These are phyloP conservation scores for Oryza rufipogon DNA, from an alignment of 176 grass and related monocot species.

Conservation along the genomic window DNA sequence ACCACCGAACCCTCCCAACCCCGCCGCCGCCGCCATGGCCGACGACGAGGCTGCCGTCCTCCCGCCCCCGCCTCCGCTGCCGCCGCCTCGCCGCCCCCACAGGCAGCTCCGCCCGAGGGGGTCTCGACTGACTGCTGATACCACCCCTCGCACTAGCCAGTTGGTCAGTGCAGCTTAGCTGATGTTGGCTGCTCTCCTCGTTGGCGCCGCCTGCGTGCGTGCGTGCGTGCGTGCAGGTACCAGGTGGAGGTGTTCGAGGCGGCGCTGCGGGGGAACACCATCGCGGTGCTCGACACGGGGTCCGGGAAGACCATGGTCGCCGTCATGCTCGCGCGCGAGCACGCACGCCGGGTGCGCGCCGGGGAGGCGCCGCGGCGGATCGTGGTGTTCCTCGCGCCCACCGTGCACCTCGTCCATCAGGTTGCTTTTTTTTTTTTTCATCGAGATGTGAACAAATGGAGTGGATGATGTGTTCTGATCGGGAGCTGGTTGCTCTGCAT, in stretches of 20 bases:
- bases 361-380: slow-evolving; percentile 37
- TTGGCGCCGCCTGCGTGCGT: background rate
- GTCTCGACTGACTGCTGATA: slow-evolving; percentile 5
- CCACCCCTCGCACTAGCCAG: no score
- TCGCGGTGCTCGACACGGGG: slow-evolving; percentile 68
- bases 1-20: background rate
- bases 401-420: slow-evolving; percentile 67
- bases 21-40: background rate
- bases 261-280: slow-evolving; percentile 62
- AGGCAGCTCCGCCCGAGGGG: slow-evolving; percentile 55
- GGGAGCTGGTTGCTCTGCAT: background rate
- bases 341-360: slow-evolving; percentile 29
- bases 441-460: background rate
- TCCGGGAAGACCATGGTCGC: slow-evolving; percentile 69
- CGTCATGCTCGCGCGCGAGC: slow-evolving; percentile 64
- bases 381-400: slow-evolving; percentile 67
- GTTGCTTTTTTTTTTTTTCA: no score
- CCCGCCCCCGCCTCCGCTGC: slow-evolving; percentile 31
- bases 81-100: slow-evolving; percentile 49
- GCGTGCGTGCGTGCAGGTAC: slow-evolving; percentile 41
- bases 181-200: background rate
- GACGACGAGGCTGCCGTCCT: slow-evolving; percentile 31
- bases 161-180: background rate
- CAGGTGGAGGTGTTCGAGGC: slow-evolving; percentile 60
- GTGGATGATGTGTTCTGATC: background rate